These are phyloP conservation scores for Psilocybe azurescens DNA, from an alignment of 768 basidiomycete genomes.

Conservation along the genomic window DNA sequence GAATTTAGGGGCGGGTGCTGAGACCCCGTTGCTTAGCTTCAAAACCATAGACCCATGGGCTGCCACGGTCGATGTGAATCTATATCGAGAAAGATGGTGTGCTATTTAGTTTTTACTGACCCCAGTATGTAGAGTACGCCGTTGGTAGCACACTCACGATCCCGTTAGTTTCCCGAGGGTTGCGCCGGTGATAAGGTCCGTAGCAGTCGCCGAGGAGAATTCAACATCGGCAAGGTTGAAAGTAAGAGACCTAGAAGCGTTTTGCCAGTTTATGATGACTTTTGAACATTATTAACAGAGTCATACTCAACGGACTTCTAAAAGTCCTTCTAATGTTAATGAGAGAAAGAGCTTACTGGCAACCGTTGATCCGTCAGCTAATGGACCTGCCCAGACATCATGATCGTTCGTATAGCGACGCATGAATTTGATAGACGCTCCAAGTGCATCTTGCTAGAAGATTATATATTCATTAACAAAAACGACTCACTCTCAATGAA, in stretches of 20 bases:
- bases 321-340: background rate
- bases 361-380: conserved; percentile 51
- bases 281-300: conserved; percentile 1
- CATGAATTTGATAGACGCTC: conserved; percentile 48
- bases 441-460: conserved; percentile 50
- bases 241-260: conserved; percentile 40
- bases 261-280: conserved; percentile 55
- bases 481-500: background rate
- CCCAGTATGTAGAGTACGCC: background rate
- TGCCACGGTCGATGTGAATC: conserved; percentile 38
- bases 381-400: conserved; percentile 54
- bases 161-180: conserved; percentile 40
- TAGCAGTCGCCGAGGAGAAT: conserved; percentile 43
- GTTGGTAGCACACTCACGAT: conserved; percentile 32
- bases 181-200: conserved; percentile 43
- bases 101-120: background rate
- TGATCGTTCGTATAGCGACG: conserved; percentile 54
- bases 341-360: conserved; percentile 36
- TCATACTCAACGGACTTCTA: conserved; percentile 1
- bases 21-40: conserved; percentile 37
- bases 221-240: conserved; percentile 50
- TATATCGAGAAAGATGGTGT: background rate
- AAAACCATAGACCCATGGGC: conserved; percentile 42
- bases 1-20: conserved; percentile 31
- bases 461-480: conserved; percentile 3